Conservation (phyloP, 257 asterid genomes). For the Osmanthus fragrans region DNA sequence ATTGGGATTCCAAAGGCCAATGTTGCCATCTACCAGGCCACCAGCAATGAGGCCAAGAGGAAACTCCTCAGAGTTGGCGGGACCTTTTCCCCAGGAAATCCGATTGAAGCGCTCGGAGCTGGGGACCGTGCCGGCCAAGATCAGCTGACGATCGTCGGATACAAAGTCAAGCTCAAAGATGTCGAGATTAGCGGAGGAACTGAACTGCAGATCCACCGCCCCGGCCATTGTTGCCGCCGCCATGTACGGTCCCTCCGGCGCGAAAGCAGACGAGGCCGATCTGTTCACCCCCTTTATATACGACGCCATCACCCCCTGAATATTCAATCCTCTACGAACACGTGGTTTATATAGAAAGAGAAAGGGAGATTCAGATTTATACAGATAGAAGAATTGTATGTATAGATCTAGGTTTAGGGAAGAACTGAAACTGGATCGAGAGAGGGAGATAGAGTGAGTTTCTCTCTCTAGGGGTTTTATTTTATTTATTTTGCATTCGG, state of each 20-base stretch:
- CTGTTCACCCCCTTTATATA: constrained; percentile 74
- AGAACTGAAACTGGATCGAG: constrained; percentile 13
- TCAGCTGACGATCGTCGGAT: constrained; percentile 75
- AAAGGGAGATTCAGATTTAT: not conserved
- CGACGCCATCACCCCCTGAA: constrained; percentile 51
- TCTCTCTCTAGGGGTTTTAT: constrained; percentile 8
- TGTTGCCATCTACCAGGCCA: constrained; percentile 92
- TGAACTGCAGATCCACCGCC: constrained; percentile 96
- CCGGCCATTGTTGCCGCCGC: constrained; percentile 99
- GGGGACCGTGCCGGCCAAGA: constrained; percentile 59
- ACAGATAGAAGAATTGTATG: constrained; percentile 5
- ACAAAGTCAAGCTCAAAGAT: constrained; percentile 85
- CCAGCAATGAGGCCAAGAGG: constrained; percentile 87
- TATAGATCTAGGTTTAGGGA: constrained; percentile 12
- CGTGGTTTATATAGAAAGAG: not conserved
- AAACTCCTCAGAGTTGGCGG: constrained; percentile 65
- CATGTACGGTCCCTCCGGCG: constrained; percentile 83
- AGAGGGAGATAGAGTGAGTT: not conserved
- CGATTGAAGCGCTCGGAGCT: constrained; percentile 92
- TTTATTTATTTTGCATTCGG: not conserved
- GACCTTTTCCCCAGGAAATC: constrained; percentile 75
- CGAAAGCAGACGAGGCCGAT: constrained; percentile 94
- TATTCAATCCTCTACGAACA: constrained; percentile 4
- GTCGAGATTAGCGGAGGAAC: constrained; percentile 93
- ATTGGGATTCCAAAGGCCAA: constrained; percentile 94